These are phyloP conservation scores for Teratosphaeria viscida DNA, from an alignment of 2,329 filamentous ascomycete genomes.

Conservation along the genomic window DNA sequence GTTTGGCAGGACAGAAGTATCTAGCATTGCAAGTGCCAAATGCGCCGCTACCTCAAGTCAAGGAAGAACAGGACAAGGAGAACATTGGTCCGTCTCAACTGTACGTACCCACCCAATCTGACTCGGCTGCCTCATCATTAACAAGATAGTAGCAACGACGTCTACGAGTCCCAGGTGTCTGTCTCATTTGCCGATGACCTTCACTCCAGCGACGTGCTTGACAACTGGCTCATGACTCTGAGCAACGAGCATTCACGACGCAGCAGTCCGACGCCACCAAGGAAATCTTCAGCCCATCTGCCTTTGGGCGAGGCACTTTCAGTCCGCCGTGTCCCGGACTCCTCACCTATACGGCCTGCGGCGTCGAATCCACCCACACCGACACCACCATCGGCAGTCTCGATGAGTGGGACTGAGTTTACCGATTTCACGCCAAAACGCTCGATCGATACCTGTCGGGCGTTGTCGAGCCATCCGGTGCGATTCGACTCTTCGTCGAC, in stretches of 20 bases:
- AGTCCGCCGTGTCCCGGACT: background rate
- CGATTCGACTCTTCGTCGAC: background rate
- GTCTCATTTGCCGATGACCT: constrained; percentile 24
- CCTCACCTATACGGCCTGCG: constrained; percentile 17
- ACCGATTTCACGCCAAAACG: constrained; percentile 14
- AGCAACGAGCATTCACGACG: constrained; percentile 11
- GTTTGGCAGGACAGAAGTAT: constrained; percentile 16
- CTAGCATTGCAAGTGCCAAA: constrained; percentile 13
- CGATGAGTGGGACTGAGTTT: constrained; percentile 17
- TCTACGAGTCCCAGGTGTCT: constrained; percentile 24
- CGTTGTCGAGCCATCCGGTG: constrained; percentile 14
- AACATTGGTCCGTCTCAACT: background rate
- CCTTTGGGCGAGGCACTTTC: constrained; percentile 2
- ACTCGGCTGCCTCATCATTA: background rate
- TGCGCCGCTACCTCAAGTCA: background rate
- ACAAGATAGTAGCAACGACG: constrained; percentile 10
- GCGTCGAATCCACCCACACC: constrained; percentile 24
- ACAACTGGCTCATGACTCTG: constrained; percentile 19
- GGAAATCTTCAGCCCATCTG: constrained; percentile 5
- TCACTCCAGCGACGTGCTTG: constrained; percentile 15
- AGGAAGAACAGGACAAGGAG: background rate
- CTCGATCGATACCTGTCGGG: constrained; percentile 13
- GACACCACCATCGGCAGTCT: constrained; percentile 16
- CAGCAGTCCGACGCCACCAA: constrained; percentile 4
- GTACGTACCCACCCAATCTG: constrained; percentile 2